These are phyloP conservation scores for Ceratobasidium sp. DNA, from an alignment of 1,284 basidiomycete genomes.

Conservation along the genomic window DNA sequence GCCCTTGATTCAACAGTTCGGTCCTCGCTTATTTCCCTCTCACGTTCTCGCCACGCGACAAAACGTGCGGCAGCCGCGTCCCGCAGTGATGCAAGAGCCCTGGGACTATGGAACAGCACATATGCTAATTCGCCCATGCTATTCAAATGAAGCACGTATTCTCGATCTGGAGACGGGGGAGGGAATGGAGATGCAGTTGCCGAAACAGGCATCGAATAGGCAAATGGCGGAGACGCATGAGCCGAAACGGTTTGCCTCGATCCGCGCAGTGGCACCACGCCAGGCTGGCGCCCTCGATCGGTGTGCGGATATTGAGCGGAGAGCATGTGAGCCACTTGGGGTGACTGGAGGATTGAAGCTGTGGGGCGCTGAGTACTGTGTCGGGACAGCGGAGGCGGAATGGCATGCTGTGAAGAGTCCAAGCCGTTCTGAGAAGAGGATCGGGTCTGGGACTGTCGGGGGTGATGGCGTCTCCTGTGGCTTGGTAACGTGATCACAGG, in stretches of 20 bases:
- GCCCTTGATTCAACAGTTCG: not conserved
- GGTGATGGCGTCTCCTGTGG: slow-evolving; percentile 36
- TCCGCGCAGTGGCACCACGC: not conserved
- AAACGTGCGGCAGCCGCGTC: slow-evolving; percentile 38
- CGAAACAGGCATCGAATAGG: not conserved
- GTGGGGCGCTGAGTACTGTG: slow-evolving; percentile 21
- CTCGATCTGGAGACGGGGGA: slow-evolving; percentile 1
- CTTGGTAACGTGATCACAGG: slow-evolving; percentile 40
- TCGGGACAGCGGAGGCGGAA: not conserved
- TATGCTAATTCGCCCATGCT: slow-evolving; percentile 33
- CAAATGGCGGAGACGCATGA: slow-evolving; percentile 23
- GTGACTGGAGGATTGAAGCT: slow-evolving; percentile 7
- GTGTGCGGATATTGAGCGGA: not conserved
- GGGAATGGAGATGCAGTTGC: slow-evolving; percentile 20
- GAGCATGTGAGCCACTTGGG: slow-evolving; percentile 10
- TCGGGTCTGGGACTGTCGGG: slow-evolving; percentile 29
- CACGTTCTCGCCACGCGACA: slow-evolving; percentile 35
- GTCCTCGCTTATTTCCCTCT: no score
- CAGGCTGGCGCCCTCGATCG: slow-evolving; percentile 13
- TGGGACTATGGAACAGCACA: slow-evolving; percentile 35
- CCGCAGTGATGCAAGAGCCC: slow-evolving; percentile 18
- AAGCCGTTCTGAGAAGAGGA: slow-evolving; percentile 28
- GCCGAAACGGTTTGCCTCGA: slow-evolving; percentile 20
- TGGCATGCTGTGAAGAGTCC: not conserved
- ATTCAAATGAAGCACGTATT: slow-evolving; percentile 29